Percentiles rank a stretch among this genome's conserved stretches.
phyloP scores from a whole-genome alignment of 2,329 filamentous ascomycete species.

The Aspergillus aculeatus region DNA sequence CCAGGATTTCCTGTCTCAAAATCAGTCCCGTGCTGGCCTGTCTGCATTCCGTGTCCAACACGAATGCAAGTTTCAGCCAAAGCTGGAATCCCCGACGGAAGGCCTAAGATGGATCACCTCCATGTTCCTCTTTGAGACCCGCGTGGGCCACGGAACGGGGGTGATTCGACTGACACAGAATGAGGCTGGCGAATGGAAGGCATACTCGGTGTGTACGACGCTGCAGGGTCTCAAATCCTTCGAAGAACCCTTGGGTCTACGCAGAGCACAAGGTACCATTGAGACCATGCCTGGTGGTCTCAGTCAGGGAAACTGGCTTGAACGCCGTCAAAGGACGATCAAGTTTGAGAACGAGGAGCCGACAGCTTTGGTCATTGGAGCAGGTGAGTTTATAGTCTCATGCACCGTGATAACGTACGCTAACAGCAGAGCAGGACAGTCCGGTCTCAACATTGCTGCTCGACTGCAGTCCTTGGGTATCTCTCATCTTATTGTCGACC shows the following conservation, averaged over 20 bases:
- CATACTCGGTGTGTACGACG: slow-evolving; percentile 40
- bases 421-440: slow-evolving; percentile 34
- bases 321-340: slow-evolving; percentile 32
- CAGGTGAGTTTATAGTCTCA: slow-evolving; percentile 26
- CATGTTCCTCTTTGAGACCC: slow-evolving; percentile 43
- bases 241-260: slow-evolving; percentile 35
- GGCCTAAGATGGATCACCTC: slow-evolving; percentile 37
- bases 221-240: slow-evolving; percentile 37
- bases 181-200: slow-evolving; percentile 34
- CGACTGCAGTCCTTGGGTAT: slow-evolving; percentile 43
- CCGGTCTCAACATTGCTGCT: slow-evolving; percentile 44
- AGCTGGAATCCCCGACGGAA: slow-evolving; percentile 27
- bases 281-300: slow-evolving; percentile 35
- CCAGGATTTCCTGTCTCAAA: slow-evolving; percentile 28
- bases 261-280: slow-evolving; percentile 34
- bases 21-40: slow-evolving; percentile 28
- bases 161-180: slow-evolving; percentile 37
- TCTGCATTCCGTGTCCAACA: slow-evolving; percentile 34
- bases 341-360: slow-evolving; percentile 40
- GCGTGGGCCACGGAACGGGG: slow-evolving; percentile 36
- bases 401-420: not conserved
- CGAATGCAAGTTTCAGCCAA: slow-evolving; percentile 33
- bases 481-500: slow-evolving; percentile 46
- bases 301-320: slow-evolving; percentile 38
- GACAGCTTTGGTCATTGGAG: slow-evolving; percentile 43